Evolutionary conservation across 208 protist genomes (phyloP).

Genomic region (Trypanosoma grayi): DNA sequence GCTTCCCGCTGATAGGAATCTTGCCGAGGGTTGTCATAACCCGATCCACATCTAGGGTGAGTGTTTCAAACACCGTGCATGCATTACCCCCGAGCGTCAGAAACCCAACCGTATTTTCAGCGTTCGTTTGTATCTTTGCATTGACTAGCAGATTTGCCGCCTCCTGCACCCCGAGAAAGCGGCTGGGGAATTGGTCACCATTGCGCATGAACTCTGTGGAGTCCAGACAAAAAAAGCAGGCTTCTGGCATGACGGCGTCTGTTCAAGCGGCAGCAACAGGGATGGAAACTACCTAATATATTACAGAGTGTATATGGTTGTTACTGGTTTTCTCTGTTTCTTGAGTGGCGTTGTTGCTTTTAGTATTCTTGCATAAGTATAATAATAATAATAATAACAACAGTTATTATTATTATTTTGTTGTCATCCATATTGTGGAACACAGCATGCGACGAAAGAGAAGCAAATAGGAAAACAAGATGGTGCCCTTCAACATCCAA

Average conservation of each 20-base stretch:
- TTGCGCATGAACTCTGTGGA: conserved; percentile 99
- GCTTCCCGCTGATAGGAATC: conserved; percentile 84
- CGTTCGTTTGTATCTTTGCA: conserved; percentile 94
- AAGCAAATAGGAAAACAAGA: no score
- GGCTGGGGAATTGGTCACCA: conserved; percentile 96
- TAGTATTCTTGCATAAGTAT: no score
- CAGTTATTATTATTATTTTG: no score
- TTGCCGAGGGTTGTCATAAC: conserved; percentile 90
- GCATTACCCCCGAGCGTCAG: conserved; percentile 92
- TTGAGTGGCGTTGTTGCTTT: no score
- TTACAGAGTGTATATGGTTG: no score
- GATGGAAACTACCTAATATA: not conserved
- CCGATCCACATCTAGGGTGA: conserved; percentile 93
- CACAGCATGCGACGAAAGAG: no score
- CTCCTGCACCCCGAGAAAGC: conserved; percentile 95
- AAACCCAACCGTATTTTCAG: conserved; percentile 96
- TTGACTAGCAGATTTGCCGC: conserved; percentile 94
- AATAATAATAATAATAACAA: no score
- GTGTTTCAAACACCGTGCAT: conserved; percentile 93
- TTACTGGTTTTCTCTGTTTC: not conserved
- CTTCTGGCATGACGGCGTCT: conserved; percentile 85
- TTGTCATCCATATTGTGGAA: no score
- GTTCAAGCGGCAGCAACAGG: not conserved
- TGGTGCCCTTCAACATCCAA: no score
- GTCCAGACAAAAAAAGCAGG: conserved; percentile 93